Base-by-base conservation (phyloP, 768 basidiomycete species). In the Hydnum rufescens region DNA sequence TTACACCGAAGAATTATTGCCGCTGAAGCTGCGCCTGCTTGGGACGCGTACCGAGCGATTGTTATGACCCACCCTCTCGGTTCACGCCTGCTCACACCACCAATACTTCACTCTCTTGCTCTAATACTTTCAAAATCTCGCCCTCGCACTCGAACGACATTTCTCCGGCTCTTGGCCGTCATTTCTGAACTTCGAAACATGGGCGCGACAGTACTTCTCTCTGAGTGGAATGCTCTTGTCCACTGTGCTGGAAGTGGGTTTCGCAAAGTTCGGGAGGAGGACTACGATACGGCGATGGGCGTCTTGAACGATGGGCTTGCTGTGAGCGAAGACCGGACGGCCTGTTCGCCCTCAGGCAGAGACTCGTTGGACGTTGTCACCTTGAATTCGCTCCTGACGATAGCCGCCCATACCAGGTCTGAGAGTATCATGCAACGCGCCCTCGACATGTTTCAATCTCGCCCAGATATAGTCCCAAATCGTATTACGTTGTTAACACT, bases 141-240 rank as follows among this genome's bases (percentile, higher is more conserved):
- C 31, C 77, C 78, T 29, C 75, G 74, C 57, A 78, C 78, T 4
- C 75, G 78, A 36, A 61, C 65, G 2, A 65, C 73, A 49, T 83
- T 78, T 63, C 69, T 77, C 5, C 77, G 75, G 8, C 69, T 87
- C 3, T 67, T 83, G n/a, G 72, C 77, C n/a, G 73, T 84, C 8
- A 60, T 85, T 56, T 71, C 71, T 42, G 70, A 69, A 42, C 65
- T 87, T 36, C 74, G 71, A 53, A 64, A 64, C 22, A 67, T 66
- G n/a, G 77, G 75, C 8, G 79, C 76, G 23, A 65, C 52, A 6
- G 62, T 84, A 30, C 67, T 73, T 56, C 58, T 66, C n/a, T 76
- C 75, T 70, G 75, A 85, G 61, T 87, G 84, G 81, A 87, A 86
- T 60, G 67, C 74, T 4, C 69, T 88, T 43, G 73, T 87, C 54